Conservation (phyloP, 225 moss, liverwort and hornwort species). For the Physcomitrellopsis africana region DNA sequence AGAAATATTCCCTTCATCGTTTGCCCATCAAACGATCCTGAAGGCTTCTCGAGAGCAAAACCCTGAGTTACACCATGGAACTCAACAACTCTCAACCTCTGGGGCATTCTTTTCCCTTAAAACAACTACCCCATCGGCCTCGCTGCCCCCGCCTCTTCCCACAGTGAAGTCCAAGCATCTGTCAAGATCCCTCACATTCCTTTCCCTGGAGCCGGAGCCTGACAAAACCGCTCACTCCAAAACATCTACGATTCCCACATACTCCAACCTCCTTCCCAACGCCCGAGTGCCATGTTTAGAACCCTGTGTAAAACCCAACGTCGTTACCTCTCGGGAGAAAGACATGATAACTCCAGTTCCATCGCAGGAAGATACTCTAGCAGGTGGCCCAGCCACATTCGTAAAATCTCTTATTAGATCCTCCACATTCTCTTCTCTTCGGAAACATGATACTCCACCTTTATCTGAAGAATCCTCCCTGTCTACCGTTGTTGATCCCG, state of each 20-base stretch:
- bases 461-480: constrained; percentile 5
- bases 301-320: not conserved
- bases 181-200: constrained; percentile 42
- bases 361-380: constrained; percentile 16
- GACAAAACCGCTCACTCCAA: not conserved
- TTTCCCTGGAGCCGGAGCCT: constrained; percentile 22
- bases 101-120: constrained; percentile 33
- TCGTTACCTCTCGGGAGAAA: not conserved
- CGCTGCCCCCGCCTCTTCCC: constrained; percentile 28
- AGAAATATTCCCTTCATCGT: constrained; percentile 18
- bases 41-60: constrained; percentile 14
- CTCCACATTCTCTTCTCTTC: constrained; percentile 36
- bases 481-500: not conserved
- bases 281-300: not conserved
- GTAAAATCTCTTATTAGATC: constrained; percentile 34
- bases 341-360: not conserved
- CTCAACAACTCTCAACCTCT: constrained; percentile 3
- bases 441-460: not conserved
- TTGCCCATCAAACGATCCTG: constrained; percentile 23
- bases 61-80: not conserved
- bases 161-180: constrained; percentile 28
- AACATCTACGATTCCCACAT: not conserved
- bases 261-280: not conserved
- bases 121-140: constrained; percentile 23
- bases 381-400: constrained; percentile 18